These are phyloP conservation scores for Jimgerdemannia flammicorona DNA, from an alignment of 192 early-diverging fungal species.

Conservation along the genomic window DNA sequence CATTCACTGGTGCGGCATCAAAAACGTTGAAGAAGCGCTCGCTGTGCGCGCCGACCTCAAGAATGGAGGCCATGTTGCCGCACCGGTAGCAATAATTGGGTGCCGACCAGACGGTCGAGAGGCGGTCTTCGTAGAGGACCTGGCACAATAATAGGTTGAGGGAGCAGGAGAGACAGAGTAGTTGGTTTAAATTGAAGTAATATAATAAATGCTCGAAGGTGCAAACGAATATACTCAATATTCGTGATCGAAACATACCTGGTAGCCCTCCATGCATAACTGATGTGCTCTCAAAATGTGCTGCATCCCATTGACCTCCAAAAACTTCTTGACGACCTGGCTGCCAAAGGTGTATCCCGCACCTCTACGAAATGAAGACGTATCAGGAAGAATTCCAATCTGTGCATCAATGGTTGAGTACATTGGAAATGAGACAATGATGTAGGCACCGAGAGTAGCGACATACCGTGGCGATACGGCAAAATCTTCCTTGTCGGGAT, in stretches of 20 bases:
- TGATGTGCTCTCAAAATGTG: slow-evolving; percentile 87
- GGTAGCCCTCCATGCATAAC: slow-evolving; percentile 84
- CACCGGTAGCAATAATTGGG: slow-evolving; percentile 86
- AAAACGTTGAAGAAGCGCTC: slow-evolving; percentile 87
- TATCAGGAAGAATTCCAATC: background rate
- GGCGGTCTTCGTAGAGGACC: slow-evolving; percentile 80
- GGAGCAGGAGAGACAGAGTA: slow-evolving; percentile 5
- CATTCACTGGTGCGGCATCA: slow-evolving; percentile 80
- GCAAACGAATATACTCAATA: background rate
- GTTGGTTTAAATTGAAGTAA: background rate
- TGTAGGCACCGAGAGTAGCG: background rate
- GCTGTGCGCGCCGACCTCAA: slow-evolving; percentile 71
- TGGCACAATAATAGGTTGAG: slow-evolving; percentile 23
- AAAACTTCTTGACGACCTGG: slow-evolving; percentile 72
- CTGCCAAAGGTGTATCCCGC: slow-evolving; percentile 87
- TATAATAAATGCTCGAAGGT: slow-evolving; percentile 9
- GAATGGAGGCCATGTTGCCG: slow-evolving; percentile 79
- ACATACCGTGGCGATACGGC: slow-evolving; percentile 67
- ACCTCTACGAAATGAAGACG: slow-evolving; percentile 45
- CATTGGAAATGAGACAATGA: background rate
- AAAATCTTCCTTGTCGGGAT: slow-evolving; percentile 73
- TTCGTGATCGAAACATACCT: slow-evolving; percentile 31
- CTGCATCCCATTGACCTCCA: slow-evolving; percentile 72
- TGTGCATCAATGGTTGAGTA: background rate
- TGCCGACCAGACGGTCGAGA: slow-evolving; percentile 87